A percentile compares a stretch with the other conserved stretches of the same genome.
Conservation (phyloP, 1,139 yeast species). For the Blastobotrys ciferrii region DNA sequence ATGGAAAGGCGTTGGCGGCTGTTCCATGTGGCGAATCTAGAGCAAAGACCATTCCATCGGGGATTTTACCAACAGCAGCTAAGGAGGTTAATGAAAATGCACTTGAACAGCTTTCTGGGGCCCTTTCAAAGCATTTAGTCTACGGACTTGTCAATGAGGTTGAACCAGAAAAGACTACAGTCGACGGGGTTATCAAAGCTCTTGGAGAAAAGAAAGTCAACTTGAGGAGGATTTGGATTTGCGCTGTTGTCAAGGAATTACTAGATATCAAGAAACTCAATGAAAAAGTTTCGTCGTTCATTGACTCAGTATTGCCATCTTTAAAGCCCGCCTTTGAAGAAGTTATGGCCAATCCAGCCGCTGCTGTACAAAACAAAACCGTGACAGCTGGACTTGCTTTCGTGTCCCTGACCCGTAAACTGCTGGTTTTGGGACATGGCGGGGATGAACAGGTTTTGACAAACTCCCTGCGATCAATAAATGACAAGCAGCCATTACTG, state of each 20-base stretch:
- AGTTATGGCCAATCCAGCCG: constrained; percentile 37
- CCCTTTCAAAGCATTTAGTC: constrained; percentile 48
- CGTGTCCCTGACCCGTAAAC: constrained; percentile 25
- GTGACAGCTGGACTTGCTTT: constrained; percentile 34
- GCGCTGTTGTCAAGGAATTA: constrained; percentile 45
- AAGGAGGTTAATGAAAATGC: constrained; percentile 79
- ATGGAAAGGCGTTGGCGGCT: constrained; percentile 42
- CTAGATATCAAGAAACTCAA: constrained; percentile 20
- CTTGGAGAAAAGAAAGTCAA: constrained; percentile 61
- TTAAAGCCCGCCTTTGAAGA: constrained; percentile 36
- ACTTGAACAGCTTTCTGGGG: constrained; percentile 49
- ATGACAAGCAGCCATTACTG: constrained; percentile 3
- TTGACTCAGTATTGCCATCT: constrained; percentile 41
- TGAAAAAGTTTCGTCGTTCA: constrained; percentile 13
- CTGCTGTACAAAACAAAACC: constrained; percentile 35
- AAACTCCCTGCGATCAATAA: background rate
- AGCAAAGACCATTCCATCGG: constrained; percentile 42
- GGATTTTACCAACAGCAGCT: constrained; percentile 50
- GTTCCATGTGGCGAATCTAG: constrained; percentile 21
- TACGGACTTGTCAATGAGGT: constrained; percentile 21
- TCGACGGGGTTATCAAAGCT: constrained; percentile 51
- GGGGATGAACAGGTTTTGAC: background rate
- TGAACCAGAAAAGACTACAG: constrained; percentile 23
- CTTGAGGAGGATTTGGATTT: constrained; percentile 67
- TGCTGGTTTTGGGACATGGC: background rate